Percentiles rank a stretch among this genome's conserved stretches.
These are phyloP conservation scores for Aspergillus niger DNA, from an alignment of 2,329 filamentous ascomycete genomes.

Conservation along the genomic window DNA sequence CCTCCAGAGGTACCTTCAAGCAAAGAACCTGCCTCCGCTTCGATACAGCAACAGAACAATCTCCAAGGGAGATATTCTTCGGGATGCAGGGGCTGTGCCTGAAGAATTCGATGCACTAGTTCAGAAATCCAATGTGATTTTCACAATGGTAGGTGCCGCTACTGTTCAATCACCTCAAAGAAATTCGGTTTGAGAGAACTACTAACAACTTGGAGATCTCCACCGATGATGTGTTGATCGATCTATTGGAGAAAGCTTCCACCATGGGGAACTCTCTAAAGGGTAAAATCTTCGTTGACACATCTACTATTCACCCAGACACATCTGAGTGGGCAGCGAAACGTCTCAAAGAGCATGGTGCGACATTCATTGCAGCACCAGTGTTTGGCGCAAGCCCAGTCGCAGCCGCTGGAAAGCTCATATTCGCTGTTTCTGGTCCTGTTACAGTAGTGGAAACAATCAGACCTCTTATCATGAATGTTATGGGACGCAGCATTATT, in stretches of 20 bases:
- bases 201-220: background rate
- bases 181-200: too few relatives aligned
- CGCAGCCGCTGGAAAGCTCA: slow-evolving; percentile 49
- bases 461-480: slow-evolving; percentile 42
- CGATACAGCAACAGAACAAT: slow-evolving; percentile 35
- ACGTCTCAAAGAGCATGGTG: slow-evolving; percentile 33
- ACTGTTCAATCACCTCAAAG: too few relatives aligned
- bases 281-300: slow-evolving; percentile 53
- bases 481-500: slow-evolving; percentile 40
- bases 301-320: slow-evolving; percentile 54
- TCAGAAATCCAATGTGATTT: background rate
- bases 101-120: background rate
- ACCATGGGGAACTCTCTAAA: background rate
- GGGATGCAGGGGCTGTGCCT: background rate
- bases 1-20: slow-evolving; percentile 47
- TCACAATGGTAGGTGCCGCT: slow-evolving; percentile 1
- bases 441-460: slow-evolving; percentile 37
- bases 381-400: slow-evolving; percentile 56
- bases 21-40: slow-evolving; percentile 28
- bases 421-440: slow-evolving; percentile 52
- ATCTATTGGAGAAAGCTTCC: slow-evolving; percentile 41
- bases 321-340: slow-evolving; percentile 38
- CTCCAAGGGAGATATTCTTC: background rate
- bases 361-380: slow-evolving; percentile 48
- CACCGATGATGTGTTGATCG: slow-evolving; percentile 1